phyloP scores from a whole-genome alignment of 1,284 basidiomycete genomes.

The Ceratobasidium sp. region DNA sequence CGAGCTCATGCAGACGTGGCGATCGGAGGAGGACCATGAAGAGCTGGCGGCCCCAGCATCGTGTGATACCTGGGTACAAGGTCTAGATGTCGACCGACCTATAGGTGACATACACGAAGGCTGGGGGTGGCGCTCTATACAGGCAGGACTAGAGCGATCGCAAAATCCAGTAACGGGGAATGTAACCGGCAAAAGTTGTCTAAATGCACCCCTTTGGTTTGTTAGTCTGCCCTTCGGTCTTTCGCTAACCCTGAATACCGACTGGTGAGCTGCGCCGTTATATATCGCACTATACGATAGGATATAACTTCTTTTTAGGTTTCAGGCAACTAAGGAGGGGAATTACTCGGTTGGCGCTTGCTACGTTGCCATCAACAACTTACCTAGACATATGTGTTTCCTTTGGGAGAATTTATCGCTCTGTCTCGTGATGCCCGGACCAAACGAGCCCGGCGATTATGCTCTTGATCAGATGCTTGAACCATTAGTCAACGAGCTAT shows the following conservation, averaged over 20 bases:
- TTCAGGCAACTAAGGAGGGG: slow-evolving; percentile 26
- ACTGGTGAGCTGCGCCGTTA: too few relatives aligned
- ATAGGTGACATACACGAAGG: slow-evolving; percentile 7
- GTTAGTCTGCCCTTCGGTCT: slow-evolving; percentile 20
- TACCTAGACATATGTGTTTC: slow-evolving; percentile 26
- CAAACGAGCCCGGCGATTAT: slow-evolving; percentile 20
- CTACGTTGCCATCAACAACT: slow-evolving; percentile 34
- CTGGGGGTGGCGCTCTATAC: slow-evolving; percentile 9
- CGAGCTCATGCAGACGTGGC: slow-evolving; percentile 28
- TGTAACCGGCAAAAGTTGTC: too few relatives aligned
- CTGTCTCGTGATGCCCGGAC: slow-evolving; percentile 25
- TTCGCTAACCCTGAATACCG: slow-evolving; percentile 19
- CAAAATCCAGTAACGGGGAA: too few relatives aligned
- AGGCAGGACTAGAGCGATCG: too few relatives aligned
- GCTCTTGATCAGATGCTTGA: slow-evolving; percentile 28
- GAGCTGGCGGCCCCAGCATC: background rate
- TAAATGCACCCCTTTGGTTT: too few relatives aligned
- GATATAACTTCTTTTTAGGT: slow-evolving; percentile 7
- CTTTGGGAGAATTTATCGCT: slow-evolving; percentile 31
- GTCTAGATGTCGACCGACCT: background rate
- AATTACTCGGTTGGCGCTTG: slow-evolving; percentile 26
- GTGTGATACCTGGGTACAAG: background rate
- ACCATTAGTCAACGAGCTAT: slow-evolving; percentile 22
- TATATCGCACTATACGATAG: too few relatives aligned
- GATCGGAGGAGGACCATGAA: background rate